Base-by-base conservation (phyloP, 179 eudicot species). In the Silene vulgaris region DNA sequence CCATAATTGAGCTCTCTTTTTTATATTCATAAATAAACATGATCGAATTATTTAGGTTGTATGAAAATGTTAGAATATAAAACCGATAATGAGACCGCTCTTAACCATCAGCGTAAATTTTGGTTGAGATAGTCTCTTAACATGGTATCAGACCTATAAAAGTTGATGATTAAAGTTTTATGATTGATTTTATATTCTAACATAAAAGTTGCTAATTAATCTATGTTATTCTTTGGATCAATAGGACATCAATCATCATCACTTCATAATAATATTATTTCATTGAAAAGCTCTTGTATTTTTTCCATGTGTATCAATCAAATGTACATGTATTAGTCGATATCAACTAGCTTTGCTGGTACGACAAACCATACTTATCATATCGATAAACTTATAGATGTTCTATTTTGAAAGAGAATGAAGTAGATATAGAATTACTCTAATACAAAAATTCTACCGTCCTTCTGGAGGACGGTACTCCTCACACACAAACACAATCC, bases 11-110 rank as follows among this genome's bases (percentile, higher is more conserved):
- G 5, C 20, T 30, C 28, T 17, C 20, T 5, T 30, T 28, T 65
- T 4, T 14, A 20, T 65, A 65, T 65, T 40, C 11, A 28, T 14
- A 29, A 65, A 28, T 14, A 29, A 65, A 26, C 8, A 65, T 65
- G 69, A 65, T 65, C 30, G 14, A 40, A 65, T 65, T 65, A 29
- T 35, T 35, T 35, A 65, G 69, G 5, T 29, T 32, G 69, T 65
- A 65, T 5, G 66, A 62, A 2, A 62, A 21, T 28, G 32, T 23
- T 35, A 35, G 6, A 32, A 35, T 35, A 35, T 35, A 35, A 35
- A 35, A 35, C 40, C 40, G 40, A 35, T 35, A 5, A 35, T 6
- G 8, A 5, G 40, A 35, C 26, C 1, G 26, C 26, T 5, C 6
- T 7, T 35, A 35, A 35, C 2, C 8, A 35, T 35, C 8, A 35